Conservation (phyloP, 1,284 basidiomycete genomes). For the Moesziomyces aphidis region DNA sequence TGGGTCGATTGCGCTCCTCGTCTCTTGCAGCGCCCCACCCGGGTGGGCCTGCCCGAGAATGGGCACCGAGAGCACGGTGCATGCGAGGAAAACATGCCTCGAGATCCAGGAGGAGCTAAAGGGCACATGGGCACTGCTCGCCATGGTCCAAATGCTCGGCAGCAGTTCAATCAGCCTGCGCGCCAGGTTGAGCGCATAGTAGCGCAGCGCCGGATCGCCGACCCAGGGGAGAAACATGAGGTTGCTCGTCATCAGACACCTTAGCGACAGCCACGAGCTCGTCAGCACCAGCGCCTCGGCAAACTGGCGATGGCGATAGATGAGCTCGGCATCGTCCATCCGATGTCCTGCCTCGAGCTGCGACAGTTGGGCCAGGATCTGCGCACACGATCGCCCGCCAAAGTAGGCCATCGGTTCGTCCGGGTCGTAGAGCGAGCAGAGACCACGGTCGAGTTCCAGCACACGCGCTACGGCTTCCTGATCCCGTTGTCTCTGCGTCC, state of each 20-base stretch:
- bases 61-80: conserved; percentile 26
- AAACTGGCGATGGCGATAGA: conserved; percentile 21
- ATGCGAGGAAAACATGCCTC: conserved; percentile 31
- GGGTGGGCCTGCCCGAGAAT: conserved; percentile 13
- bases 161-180: conserved; percentile 25
- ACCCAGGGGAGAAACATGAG: conserved; percentile 40
- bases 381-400: conserved; percentile 1
- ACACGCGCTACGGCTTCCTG: conserved; percentile 22
- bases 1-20: too few species aligned
- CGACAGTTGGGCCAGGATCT: conserved; percentile 21
- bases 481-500: conserved; percentile 17
- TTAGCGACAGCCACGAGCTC: conserved; percentile 16
- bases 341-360: conserved; percentile 11
- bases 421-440: conserved; percentile 25
- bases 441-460: conserved; percentile 21
- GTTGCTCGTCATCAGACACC: conserved; percentile 23
- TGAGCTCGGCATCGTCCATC: conserved; percentile 11
- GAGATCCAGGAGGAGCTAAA: conserved; percentile 31
- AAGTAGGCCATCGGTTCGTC: background rate
- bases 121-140: conserved; percentile 17
- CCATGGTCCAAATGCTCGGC: conserved; percentile 37
- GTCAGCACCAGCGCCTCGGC: conserved; percentile 29
- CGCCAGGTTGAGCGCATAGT: conserved; percentile 34
- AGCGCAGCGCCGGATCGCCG: conserved; percentile 5
- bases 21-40: background rate